phyloP scores from a whole-genome alignment of 1,284 basidiomycete species.

The Kwoniella shivajii region DNA sequence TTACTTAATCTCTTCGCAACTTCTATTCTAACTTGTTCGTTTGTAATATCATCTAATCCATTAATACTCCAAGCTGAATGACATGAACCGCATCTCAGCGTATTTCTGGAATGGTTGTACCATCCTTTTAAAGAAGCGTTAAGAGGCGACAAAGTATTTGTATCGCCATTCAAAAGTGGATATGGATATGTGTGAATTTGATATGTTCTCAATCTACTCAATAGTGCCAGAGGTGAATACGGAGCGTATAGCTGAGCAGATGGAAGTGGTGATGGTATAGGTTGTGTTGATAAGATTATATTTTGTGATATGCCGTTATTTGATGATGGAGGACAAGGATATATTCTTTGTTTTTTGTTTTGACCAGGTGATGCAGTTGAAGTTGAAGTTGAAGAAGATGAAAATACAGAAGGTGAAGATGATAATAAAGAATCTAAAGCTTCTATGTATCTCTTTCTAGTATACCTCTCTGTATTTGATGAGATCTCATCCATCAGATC shows the following conservation, averaged over 20 bases:
- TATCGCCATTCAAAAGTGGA: slow-evolving; percentile 12
- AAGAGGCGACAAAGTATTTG: slow-evolving; percentile 24
- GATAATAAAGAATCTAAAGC: slow-evolving; percentile 23
- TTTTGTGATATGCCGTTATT: not conserved
- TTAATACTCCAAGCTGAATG: slow-evolving; percentile 14
- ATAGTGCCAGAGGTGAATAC: slow-evolving; percentile 38
- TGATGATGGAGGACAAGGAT: not conserved
- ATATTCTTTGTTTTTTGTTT: slow-evolving; percentile 22
- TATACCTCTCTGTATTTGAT: slow-evolving; percentile 1
- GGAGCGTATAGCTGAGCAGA: slow-evolving; percentile 28
- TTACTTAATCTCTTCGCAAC: slow-evolving; percentile 28
- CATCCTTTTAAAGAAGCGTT: slow-evolving; percentile 36
- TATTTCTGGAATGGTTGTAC: slow-evolving; percentile 22
- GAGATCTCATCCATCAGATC: not conserved
- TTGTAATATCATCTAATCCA: slow-evolving; percentile 25
- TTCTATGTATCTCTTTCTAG: slow-evolving; percentile 27
- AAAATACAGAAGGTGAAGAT: not conserved
- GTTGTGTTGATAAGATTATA: slow-evolving; percentile 28
- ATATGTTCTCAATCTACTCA: slow-evolving; percentile 40
- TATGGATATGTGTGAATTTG: slow-evolving; percentile 17
- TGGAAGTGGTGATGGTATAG: slow-evolving; percentile 29
- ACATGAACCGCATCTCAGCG: slow-evolving; percentile 30
- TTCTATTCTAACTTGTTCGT: slow-evolving; percentile 27
- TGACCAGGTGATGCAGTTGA: not conserved
- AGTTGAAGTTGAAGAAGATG: slow-evolving; percentile 20